Base-by-base conservation (phyloP, 2,329 filamentous ascomycete genomes). In the Hypoxylon sp. region DNA sequence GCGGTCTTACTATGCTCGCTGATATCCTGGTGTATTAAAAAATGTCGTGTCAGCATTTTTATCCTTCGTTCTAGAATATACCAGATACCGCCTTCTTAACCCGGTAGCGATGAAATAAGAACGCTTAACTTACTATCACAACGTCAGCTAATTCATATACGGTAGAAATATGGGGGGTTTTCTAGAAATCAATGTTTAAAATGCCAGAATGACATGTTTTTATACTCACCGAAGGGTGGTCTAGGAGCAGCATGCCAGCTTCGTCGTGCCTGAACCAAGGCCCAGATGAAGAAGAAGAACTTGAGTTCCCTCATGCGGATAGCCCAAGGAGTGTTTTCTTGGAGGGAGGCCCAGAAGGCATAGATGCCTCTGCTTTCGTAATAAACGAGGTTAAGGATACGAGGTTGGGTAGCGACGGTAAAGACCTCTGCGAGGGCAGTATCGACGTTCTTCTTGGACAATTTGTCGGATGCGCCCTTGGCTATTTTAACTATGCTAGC, bases 221-320 rank as follows among this genome's bases (percentile, higher is more conserved):
- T 22, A 22, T 22, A 22, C 19, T 22, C 19, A 22, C 19, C n/a
- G 37, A 42, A 17, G 6, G 14, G 37, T 6, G 37, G n/a, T 17
- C 37, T n/a, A 6, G 37, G 37, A 17, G 14, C 5, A n/a, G 37
- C 37, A 42, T 42, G 14, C 37, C 37, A 42, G 37, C n/a, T 17
- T n/a, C n/a, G 5, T n/a, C 37, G 37, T 17, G 37, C 37, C 8
- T 17, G 6, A n/a, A 42, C 37, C 8, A 42, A 8, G n/a, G n/a
- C n/a, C 37, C 37, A 42, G 37, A 42, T 6, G n/a, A 42, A 42
- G n/a, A n/a, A 17, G 37, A 42, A 42, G 37, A 42, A 42, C 37
- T 2, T 19, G 14, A 5, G 9, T 17, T 42, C 37, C 9, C 37
- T n/a, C 5, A 42, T 4, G 5, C 3, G 3, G 8, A 17, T 2